Base-by-base conservation (phyloP, 805 yeast genomes). In the Wickerhamiella azyma region DNA sequence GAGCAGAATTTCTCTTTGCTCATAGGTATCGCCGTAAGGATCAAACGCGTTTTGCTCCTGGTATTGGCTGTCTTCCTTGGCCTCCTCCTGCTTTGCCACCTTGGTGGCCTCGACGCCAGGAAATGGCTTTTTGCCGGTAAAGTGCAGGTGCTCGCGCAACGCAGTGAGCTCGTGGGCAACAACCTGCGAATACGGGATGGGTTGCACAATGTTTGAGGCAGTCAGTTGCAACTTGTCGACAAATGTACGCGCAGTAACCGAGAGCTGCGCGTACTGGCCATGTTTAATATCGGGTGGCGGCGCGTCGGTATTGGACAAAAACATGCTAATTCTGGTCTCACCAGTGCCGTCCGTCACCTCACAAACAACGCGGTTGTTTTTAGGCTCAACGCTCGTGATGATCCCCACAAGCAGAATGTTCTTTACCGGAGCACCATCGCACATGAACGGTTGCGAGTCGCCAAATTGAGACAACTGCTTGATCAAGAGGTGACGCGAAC, bases 281-380 rank as follows among this genome's bases (percentile, higher is more conserved):
- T 44, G 53, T 63, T 45, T 74, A 63, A 39, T 69, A 59, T 32
- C 59, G 44, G 48, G 61, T 62, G 44, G 39, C 65, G 35, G 17
- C 3, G 37, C 51, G 51, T 65, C 69, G 62, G 29, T 60, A 46
- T 63, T 61, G 51, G 59, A 60, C 11, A 9, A 10, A 78, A 81
- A 77, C 48, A 69, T 66, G 47, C 74, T 66, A 47, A 77, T 66
- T n/a, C 74, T 75, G 11, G 72, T 59, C 1, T 67, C 54, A 1
- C 84, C 84, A 1, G 86, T 77, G 11, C 85, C 82, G 59, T 81
- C 88, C 55, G 78, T 84, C 9, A 81, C 53, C 11, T 72, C 67
- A 47, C 76, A 59, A 6, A 62, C 59, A 18, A 71, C 48, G 13
- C 39, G 26, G 29, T 17, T 43, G 24, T 29, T 42, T 37, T 63